These are phyloP conservation scores for Colletotrichum tropicale DNA, from an alignment of 2,329 filamentous ascomycete genomes.

Conservation along the genomic window DNA sequence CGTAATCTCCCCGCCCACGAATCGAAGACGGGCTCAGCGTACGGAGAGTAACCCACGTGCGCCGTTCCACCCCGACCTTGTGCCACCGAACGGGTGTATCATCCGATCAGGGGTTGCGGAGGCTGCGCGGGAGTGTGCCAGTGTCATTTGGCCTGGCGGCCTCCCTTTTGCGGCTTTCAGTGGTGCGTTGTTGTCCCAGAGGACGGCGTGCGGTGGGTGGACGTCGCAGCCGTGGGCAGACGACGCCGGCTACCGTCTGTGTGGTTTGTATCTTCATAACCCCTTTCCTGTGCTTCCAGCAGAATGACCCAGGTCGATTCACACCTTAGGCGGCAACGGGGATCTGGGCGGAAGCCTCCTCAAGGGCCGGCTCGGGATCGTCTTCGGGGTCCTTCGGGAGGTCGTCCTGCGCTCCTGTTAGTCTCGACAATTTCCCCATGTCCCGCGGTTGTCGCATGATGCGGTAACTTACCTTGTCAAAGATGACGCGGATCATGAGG, in stretches of 20 bases:
- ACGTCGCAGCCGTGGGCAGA: neutral
- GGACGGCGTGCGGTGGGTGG: neutral
- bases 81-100: neutral
- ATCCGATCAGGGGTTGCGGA: neutral
- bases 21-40: neutral
- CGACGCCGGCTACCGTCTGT: neutral
- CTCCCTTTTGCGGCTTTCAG: neutral
- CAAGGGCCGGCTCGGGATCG: conserved; percentile 33
- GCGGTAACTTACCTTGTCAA: conserved; percentile 67
- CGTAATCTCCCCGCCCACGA: neutral
- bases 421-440: neutral
- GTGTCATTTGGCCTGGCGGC: neutral
- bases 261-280: neutral
- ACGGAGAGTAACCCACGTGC: neutral
- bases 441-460: no score
- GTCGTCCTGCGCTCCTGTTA: conserved; percentile 40
- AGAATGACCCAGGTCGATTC: neutral
- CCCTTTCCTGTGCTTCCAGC: neutral
- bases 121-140: neutral
- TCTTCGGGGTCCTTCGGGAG: conserved; percentile 42
- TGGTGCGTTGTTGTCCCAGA: neutral
- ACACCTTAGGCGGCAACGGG: conserved; percentile 42
- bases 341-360: conserved; percentile 37
- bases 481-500: conserved; percentile 95
- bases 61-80: neutral